Base-by-base conservation (phyloP, 2,329 filamentous ascomycete genomes). In the Phaeosphaeriaceae sp. region DNA sequence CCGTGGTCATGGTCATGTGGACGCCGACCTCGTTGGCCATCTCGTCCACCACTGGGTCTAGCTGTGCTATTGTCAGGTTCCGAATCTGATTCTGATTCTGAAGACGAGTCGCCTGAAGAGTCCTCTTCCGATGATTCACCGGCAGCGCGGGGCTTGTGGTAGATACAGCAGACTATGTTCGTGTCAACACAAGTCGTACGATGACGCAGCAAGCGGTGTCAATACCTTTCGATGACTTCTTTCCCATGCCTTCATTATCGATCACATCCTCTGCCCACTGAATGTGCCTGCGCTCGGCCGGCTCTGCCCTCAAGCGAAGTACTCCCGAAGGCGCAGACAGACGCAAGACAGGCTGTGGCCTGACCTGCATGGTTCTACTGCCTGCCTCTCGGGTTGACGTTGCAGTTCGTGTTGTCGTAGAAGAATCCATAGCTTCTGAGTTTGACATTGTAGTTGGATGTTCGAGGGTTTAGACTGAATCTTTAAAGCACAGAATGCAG, bases 241-340 rank as follows among this genome's bases (percentile, higher is more conserved):
- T 89, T 6, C 92, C 92, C 73, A 97, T 82, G 3, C 91, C 91
- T 75, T 99, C 94, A 68, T 99, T 99, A 75, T 99, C 92, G 2
- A 99, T 81, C 6, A 97, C 92, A 66, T 90, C 88, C 67, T 94
- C 90, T 6, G 91, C 91, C 94, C 94, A 99, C 73, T 89, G 87
- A 47, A 99, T 94, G 40, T 85, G 85, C 43, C 87, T 81, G 15
- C 78, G 73, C 44, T 77, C 68, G 13, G 67, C 60, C 0, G 73
- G 68, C 46, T 73, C 70, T 39, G 74, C 76, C 44, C 78, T 75
- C 7, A 81, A 68, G 34, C 71, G 70, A 13, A 74, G 64, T 8
- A 71, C 71, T 13, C 67, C 71, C 16, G 70, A 68, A 13, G 70
- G 64, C n/a, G 69, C 59, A 26, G 62, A 67, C 13, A 71, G 63